These are phyloP conservation scores for Coemansia sp. DNA, from an alignment of 192 early-diverging fungal species.

Conservation along the genomic window DNA sequence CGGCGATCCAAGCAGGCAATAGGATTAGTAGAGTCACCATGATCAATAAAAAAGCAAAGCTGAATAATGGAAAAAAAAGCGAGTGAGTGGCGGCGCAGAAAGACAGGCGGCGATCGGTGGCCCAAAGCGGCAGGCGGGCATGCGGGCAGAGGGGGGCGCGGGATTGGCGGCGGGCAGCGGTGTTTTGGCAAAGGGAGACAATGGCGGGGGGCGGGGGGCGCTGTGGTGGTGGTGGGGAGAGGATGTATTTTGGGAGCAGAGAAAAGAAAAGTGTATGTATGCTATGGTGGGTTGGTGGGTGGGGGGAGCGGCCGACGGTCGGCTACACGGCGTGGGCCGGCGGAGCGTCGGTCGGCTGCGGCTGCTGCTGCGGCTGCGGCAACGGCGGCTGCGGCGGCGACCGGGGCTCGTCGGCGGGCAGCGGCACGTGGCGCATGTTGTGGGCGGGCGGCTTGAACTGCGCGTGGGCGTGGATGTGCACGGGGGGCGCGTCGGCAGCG, in stretches of 20 bases:
- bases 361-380: constrained; percentile 1
- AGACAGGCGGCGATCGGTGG: constrained; percentile 2
- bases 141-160: background rate
- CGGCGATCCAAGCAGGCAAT: too few species aligned
- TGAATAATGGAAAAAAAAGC: background rate
- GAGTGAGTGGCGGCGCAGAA: too few species aligned
- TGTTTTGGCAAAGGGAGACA: too few species aligned
- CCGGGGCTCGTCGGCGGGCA: constrained; percentile 2
- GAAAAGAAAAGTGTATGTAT: too few species aligned
- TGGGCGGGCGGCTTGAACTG: constrained; percentile 30
- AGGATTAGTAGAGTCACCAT: background rate
- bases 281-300: background rate
- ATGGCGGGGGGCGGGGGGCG: too few species aligned
- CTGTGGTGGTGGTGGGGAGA: too few species aligned
- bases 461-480: constrained; percentile 20
- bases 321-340: constrained; percentile 10
- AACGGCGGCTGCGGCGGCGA: constrained; percentile 5
- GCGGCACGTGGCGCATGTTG: constrained; percentile 27
- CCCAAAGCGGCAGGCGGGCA: constrained; percentile 6
- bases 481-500: constrained; percentile 16
- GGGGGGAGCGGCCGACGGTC: background rate
- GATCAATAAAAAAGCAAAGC: too few species aligned
- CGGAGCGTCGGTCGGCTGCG: background rate
- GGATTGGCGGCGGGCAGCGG: background rate
- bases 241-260: too few species aligned